Evolutionary conservation across 2,329 filamentous ascomycete genomes (phyloP).

Genomic region (Cercospora sojina): DNA sequence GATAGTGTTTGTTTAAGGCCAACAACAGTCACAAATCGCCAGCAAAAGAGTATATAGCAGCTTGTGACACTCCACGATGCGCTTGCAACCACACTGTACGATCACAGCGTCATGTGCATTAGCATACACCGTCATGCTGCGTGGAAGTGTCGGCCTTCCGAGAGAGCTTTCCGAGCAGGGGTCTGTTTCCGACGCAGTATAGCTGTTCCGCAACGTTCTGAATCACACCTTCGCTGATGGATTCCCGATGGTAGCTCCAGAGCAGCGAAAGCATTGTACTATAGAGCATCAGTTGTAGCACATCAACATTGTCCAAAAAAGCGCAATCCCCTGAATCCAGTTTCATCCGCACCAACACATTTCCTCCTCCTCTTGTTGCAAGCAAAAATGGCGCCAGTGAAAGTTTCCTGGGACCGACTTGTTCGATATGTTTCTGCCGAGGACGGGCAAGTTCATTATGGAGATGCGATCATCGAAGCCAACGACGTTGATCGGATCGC

Average conservation of each 20-base stretch:
- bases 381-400: not conserved
- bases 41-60: not conserved
- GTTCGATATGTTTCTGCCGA: not conserved
- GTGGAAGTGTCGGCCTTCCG: not conserved
- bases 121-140: not conserved
- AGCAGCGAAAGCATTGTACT: not conserved
- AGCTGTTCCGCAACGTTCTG: not conserved
- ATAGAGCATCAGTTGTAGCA: not conserved
- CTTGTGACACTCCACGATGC: not conserved
- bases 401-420: not conserved
- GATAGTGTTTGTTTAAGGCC: not conserved
- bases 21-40: not conserved
- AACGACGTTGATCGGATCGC: not conserved
- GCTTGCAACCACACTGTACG: not conserved
- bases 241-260: not conserved
- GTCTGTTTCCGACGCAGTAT: not conserved
- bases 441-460: not conserved
- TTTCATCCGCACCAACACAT: not conserved
- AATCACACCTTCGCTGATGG: not conserved
- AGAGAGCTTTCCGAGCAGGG: not conserved
- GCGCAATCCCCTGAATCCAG: not conserved
- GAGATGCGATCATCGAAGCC: not conserved
- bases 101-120: not conserved
- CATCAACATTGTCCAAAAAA: not conserved
- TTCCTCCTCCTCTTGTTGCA: not conserved